Evolutionary conservation across 305 asterid species (phyloP).

Genomic region (Solanum hybrid): DNA sequence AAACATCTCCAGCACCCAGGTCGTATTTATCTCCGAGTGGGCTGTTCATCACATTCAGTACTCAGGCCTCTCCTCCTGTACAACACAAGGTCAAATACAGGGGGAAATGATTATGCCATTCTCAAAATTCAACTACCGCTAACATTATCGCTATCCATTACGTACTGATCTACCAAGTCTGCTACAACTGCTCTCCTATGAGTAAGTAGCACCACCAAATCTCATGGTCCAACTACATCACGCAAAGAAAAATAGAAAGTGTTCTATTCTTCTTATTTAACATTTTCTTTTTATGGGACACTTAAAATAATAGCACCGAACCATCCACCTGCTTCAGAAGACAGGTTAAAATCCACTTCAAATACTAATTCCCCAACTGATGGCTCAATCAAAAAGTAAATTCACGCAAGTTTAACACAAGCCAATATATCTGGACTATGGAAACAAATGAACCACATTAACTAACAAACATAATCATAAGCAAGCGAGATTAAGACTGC

Average conservation of each 20-base stretch:
- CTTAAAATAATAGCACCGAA: background rate
- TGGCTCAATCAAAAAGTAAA: constrained; percentile 20
- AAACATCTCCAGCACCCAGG: constrained; percentile 27
- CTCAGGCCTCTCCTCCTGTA: constrained; percentile 63
- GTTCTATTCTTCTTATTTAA: constrained; percentile 3
- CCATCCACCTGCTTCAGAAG: constrained; percentile 18
- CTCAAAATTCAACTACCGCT: constrained; percentile 58
- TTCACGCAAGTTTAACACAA: constrained; percentile 22
- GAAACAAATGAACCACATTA: constrained; percentile 31
- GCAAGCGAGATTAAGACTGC: constrained; percentile 48
- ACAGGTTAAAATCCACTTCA: background rate
- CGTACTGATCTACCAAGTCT: constrained; percentile 33
- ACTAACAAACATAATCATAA: constrained; percentile 30
- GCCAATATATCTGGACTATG: constrained; percentile 35
- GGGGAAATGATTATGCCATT: constrained; percentile 62
- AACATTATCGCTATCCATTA: constrained; percentile 47
- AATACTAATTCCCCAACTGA: constrained; percentile 13
- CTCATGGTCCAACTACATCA: constrained; percentile 22
- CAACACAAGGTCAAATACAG: constrained; percentile 82
- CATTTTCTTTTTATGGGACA: background rate
- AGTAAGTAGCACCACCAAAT: constrained; percentile 21
- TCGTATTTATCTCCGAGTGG: constrained; percentile 27
- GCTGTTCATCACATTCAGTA: constrained; percentile 32
- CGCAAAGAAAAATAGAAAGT: background rate
- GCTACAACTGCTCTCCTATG: constrained; percentile 28